A percentile compares a stretch with the other conserved stretches of the same genome.
These are phyloP conservation scores for Fusarium clavum DNA, from an alignment of 2,329 filamentous ascomycete genomes.

Conservation along the genomic window DNA sequence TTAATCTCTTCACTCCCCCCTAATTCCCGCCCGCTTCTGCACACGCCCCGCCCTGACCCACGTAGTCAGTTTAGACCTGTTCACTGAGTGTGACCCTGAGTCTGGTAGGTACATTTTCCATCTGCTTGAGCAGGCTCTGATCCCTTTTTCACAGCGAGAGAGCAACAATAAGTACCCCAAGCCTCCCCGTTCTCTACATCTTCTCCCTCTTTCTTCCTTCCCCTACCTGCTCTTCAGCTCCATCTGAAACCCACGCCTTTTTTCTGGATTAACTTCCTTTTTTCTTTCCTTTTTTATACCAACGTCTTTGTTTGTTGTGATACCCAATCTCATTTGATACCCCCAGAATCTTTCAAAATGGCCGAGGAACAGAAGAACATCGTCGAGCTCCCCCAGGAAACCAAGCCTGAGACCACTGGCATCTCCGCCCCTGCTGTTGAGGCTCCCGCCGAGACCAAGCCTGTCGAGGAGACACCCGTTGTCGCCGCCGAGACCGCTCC, in stretches of 20 bases:
- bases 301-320: conserved; percentile 62
- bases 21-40: conserved; percentile 35
- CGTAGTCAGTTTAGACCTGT: conserved; percentile 23
- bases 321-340: conserved; percentile 60
- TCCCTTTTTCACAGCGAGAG: conserved; percentile 26
- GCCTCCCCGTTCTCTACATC: conserved; percentile 48
- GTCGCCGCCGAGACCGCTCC: conserved; percentile 52
- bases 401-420: conserved; percentile 55
- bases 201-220: conserved; percentile 49
- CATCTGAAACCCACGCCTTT: conserved; percentile 48
- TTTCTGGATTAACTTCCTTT: conserved; percentile 53
- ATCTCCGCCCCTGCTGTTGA: conserved; percentile 51
- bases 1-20: conserved; percentile 38
- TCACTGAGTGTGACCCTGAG: conserved; percentile 27
- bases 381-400: conserved; percentile 68
- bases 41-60: conserved; percentile 34
- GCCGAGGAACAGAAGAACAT: conserved; percentile 79
- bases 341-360: conserved; percentile 68
- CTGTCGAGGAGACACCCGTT: conserved; percentile 51
- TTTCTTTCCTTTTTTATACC: conserved; percentile 55
- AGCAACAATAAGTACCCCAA: conserved; percentile 57
- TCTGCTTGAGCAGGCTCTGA: conserved; percentile 8
- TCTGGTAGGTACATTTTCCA: not conserved
- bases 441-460: conserved; percentile 53
- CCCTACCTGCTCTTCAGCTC: conserved; percentile 50